A percentile compares a stretch with the other conserved stretches of the same genome.
phyloP scores from a whole-genome alignment of 768 basidiomycete species.

The Lentinus tigrinus region DNA sequence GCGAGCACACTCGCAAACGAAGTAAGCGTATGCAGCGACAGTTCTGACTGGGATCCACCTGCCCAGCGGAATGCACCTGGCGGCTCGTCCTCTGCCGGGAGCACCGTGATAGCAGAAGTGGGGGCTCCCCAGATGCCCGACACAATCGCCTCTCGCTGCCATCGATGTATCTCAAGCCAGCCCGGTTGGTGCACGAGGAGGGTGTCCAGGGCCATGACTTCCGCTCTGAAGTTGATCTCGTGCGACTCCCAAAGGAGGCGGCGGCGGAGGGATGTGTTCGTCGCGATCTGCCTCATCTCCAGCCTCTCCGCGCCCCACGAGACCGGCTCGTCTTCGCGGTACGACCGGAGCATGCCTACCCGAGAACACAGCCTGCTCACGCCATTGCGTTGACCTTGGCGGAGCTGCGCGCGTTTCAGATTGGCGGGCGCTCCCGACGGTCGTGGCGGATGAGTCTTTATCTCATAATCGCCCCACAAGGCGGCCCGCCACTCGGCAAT shows the following conservation, averaged over 20 bases:
- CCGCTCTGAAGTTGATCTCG: background rate
- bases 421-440: background rate
- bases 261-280: background rate
- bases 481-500: conserved; percentile 2
- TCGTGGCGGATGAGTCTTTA: background rate
- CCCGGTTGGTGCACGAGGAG: background rate
- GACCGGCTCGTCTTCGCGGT: background rate
- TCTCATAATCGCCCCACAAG: background rate
- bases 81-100: background rate
- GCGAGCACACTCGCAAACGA: background rate
- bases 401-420: background rate
- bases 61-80: no score
- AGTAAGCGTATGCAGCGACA: no score
- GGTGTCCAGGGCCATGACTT: background rate
- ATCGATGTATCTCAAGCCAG: background rate
- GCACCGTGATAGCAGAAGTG: background rate
- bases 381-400: no score
- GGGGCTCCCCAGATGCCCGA: background rate
- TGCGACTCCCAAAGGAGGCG: background rate
- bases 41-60: background rate
- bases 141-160: background rate
- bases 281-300: background rate
- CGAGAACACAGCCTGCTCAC: no score
- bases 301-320: background rate
- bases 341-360: background rate